Percentiles rank a stretch among this genome's conserved stretches.
phyloP scores from a whole-genome alignment of 1,284 basidiomycete genomes.

The Trametes polyzona region DNA sequence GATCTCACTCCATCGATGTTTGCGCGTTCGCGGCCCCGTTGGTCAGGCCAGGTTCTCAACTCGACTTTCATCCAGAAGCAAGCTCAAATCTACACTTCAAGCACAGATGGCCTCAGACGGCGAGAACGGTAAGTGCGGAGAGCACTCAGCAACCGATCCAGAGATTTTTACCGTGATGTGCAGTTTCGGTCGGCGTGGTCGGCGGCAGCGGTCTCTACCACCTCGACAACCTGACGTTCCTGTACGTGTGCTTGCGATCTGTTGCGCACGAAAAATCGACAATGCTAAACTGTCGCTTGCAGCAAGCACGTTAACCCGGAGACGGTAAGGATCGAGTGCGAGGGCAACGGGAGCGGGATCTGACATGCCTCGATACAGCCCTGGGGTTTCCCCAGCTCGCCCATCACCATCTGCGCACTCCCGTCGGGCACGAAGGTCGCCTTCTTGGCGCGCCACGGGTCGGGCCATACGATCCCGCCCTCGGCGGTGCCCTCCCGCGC shows the following conservation, averaged over 20 bases:
- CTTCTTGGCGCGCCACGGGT: slow-evolving; percentile 92
- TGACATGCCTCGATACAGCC: slow-evolving; percentile 54
- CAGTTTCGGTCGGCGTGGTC: slow-evolving; percentile 83
- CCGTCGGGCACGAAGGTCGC: slow-evolving; percentile 82
- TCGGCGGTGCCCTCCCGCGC: slow-evolving; percentile 84
- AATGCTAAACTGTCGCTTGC: not conserved
- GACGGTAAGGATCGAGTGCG: slow-evolving; percentile 49
- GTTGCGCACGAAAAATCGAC: not conserved
- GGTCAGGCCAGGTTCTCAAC: not conserved
- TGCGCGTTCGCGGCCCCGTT: not conserved
- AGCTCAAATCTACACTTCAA: too few species aligned
- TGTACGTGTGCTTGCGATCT: slow-evolving; percentile 71
- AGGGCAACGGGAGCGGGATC: not conserved
- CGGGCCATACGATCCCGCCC: slow-evolving; percentile 75
- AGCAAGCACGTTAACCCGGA: slow-evolving; percentile 75
- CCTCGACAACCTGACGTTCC: slow-evolving; percentile 83
- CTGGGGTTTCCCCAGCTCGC: slow-evolving; percentile 93
- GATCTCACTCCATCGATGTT: slow-evolving; percentile 7
- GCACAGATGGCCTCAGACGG: not conserved
- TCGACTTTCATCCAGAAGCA: not conserved
- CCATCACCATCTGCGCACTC: slow-evolving; percentile 86
- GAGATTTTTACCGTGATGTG: not conserved
- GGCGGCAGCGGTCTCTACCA: slow-evolving; percentile 89
- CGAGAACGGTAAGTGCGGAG: slow-evolving; percentile 1
- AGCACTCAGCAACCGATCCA: not conserved